Evolutionary conservation across 345 rosid genomes (phyloP).

Genomic region (Draba incana): DNA sequence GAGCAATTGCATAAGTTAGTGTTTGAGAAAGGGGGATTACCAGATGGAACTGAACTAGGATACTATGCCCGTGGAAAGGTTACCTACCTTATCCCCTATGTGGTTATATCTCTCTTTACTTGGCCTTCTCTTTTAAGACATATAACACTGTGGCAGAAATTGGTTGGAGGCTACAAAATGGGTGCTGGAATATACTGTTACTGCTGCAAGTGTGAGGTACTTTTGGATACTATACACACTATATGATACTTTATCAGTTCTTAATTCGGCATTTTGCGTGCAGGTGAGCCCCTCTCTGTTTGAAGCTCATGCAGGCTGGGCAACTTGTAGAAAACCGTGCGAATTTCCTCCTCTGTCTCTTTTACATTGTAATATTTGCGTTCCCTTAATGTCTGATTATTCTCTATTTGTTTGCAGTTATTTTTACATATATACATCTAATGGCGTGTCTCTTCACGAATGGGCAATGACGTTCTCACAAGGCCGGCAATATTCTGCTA

Average conservation of each 20-base stretch:
- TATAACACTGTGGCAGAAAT: slow-evolving; percentile 65
- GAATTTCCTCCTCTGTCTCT: slow-evolving; percentile 36
- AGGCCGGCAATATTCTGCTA: slow-evolving; percentile 69
- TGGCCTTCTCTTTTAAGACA: slow-evolving; percentile 41
- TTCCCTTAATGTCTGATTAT: slow-evolving; percentile 19
- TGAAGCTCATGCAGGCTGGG: slow-evolving; percentile 99
- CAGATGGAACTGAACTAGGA: slow-evolving; percentile 97
- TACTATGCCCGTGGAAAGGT: slow-evolving; percentile 96
- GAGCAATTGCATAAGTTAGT: slow-evolving; percentile 88
- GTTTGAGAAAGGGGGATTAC: slow-evolving; percentile 81
- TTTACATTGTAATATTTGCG: slow-evolving; percentile 6
- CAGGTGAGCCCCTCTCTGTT: slow-evolving; percentile 97
- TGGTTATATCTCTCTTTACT: slow-evolving; percentile 30
- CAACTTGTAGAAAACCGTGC: slow-evolving; percentile 95
- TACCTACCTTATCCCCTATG: slow-evolving; percentile 37
- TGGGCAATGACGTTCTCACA: slow-evolving; percentile 82
- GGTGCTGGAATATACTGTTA: slow-evolving; percentile 82
- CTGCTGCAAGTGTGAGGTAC: slow-evolving; percentile 94
- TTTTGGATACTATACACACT: slow-evolving; percentile 33
- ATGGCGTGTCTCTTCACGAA: slow-evolving; percentile 98
- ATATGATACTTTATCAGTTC: slow-evolving; percentile 24
- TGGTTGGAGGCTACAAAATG: slow-evolving; percentile 85
- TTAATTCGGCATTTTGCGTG: slow-evolving; percentile 36
- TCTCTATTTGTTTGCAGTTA: slow-evolving; percentile 62
- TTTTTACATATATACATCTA: slow-evolving; percentile 88